Percentiles rank a stretch among this genome's conserved stretches.
Evolutionary conservation across 2,329 filamentous ascomycete genomes (phyloP).

Genomic region (Annulohypoxylon truncatum): DNA sequence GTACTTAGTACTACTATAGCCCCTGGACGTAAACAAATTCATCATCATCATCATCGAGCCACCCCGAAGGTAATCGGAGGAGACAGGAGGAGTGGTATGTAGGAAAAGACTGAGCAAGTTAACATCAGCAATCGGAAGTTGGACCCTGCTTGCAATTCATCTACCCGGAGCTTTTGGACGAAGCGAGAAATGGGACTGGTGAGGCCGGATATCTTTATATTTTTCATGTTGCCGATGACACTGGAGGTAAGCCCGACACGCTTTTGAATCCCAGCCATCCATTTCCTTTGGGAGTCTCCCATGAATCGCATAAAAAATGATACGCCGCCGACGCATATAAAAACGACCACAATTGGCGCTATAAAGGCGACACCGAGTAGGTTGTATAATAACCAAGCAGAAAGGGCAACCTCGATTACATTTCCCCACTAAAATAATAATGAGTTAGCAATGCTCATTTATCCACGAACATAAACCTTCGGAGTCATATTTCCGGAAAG

Average conservation of each 20-base stretch:
- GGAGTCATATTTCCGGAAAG: background rate
- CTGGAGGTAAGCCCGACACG: constrained; percentile 48
- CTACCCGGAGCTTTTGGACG: constrained; percentile 50
- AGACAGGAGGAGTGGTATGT: constrained; percentile 50
- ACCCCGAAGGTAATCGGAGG: constrained; percentile 55
- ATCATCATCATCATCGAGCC: constrained; percentile 47
- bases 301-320: constrained; percentile 45
- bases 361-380: constrained; percentile 61
- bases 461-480: background rate
- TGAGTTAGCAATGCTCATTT: background rate
- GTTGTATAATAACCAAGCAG: constrained; percentile 59
- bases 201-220: constrained; percentile 57
- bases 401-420: constrained; percentile 57
- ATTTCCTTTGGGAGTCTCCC: constrained; percentile 46
- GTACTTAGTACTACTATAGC: no score
- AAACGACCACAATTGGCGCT: constrained; percentile 59
- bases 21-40: no score
- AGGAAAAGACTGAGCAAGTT: constrained; percentile 37
- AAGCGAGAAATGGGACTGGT: constrained; percentile 46
- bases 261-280: constrained; percentile 54
- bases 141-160: constrained; percentile 53
- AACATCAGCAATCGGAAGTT: constrained; percentile 45
- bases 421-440: constrained; percentile 51
- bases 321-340: constrained; percentile 39
- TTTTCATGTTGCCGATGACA: constrained; percentile 56